Evolutionary conservation across 2,329 filamentous ascomycete species (phyloP), one percentile per base, ranked within the genome.

Genomic region (Colletotrichum shisoi): DNA sequence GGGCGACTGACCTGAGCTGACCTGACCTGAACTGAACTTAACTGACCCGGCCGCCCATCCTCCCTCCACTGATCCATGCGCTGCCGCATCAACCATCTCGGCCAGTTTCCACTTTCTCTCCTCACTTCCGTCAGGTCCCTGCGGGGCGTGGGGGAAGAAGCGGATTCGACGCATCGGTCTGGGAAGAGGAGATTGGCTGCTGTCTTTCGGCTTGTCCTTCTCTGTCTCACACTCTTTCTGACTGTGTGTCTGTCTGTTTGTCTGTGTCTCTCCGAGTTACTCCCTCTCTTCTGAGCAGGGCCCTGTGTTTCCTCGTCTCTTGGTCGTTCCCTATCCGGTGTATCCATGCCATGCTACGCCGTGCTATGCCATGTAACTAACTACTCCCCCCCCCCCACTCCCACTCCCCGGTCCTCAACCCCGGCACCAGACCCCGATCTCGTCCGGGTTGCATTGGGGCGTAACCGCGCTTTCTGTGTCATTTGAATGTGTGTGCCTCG

Each of bases 401-500:
- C n/a, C 48, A 27, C 13, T 21, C 19, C 59, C 40, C n/a, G 24
- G 31, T 51, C 45, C 8, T 27, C 42, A 9, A 42, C 59, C 59
- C 59, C 63, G 54, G 56, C 44, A 31, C 37, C 15, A 12, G 13
- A 37, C 59, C 63, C 59, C 63, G 62, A 64, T 67, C 59, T 46
- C 60, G 31, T 58, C 56, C 44, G 19, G 19, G 63, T 62, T 56
- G 63, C 63, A 67, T 67, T 63, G 60, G 27, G 27, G 63, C 59
- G 60, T 52, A 53, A 46, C 49, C 40, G 56, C 49, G 62, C 44
- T 51, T 62, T 62, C 62, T 67, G 64, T 67, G 64, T 67, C 64
- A 67, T 67, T 67, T 62, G 62, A 64, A 64, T 64, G 61, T 67
- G 64, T 62, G 62, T 66, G 63, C 11, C 34, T 44, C 34, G 27